Conservation (phyloP, 2,329 filamentous ascomycete genomes). For the Botrytis aclada region DNA sequence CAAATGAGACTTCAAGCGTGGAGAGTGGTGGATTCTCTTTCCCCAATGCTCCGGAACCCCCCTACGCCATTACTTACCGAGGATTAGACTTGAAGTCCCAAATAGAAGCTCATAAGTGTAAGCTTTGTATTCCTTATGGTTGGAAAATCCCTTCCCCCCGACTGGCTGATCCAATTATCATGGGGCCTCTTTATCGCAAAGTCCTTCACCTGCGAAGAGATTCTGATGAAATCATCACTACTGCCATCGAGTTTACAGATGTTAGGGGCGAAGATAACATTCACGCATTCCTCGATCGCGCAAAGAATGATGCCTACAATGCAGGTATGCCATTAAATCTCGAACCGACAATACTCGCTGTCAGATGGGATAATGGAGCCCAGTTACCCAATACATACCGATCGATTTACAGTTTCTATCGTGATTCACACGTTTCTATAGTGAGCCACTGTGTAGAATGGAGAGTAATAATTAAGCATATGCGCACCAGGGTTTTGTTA, state of each 20-base stretch:
- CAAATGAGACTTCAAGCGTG: neutral
- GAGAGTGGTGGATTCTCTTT: neutral
- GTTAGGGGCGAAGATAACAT: neutral
- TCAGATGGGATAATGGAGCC: neutral
- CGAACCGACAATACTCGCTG: neutral
- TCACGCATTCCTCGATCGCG: constrained; percentile 3
- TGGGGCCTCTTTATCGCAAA: neutral
- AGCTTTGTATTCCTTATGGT: neutral
- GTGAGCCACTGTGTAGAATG: neutral
- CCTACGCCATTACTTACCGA: neutral
- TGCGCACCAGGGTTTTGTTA: neutral
- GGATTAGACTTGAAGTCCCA: neutral
- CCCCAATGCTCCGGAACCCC: neutral
- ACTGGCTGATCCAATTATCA: neutral
- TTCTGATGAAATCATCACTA: neutral
- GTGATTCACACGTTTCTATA: neutral
- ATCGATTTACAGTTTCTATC: neutral
- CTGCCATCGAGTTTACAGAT: constrained; percentile 6
- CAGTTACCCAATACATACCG: neutral
- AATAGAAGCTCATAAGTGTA: neutral
- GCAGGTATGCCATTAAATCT: neutral
- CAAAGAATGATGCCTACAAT: neutral
- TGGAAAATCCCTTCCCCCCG: neutral
- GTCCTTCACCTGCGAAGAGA: neutral
- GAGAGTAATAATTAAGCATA: neutral